phyloP scores from a whole-genome alignment of 148 eudicot genomes.

The Rhododendron vialii region DNA sequence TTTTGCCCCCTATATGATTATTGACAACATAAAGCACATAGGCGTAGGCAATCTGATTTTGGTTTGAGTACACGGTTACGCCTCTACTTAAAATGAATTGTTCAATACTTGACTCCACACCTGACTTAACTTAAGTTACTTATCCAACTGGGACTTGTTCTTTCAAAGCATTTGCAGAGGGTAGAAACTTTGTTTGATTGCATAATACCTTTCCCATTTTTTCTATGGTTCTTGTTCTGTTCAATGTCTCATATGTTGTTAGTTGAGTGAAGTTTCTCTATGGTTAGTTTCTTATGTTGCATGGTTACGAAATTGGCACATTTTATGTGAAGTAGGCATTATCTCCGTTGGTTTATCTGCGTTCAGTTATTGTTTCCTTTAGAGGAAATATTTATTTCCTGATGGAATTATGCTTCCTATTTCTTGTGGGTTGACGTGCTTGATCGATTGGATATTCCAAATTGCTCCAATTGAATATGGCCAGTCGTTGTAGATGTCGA shows the following conservation, averaged over 20 bases:
- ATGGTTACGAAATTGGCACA: neutral
- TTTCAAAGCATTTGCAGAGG: neutral
- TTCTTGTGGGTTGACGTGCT: neutral
- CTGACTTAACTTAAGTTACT: neutral
- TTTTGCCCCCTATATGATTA: neutral
- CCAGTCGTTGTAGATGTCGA: neutral
- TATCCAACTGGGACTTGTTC: neutral
- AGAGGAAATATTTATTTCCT: neutral
- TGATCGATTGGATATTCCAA: neutral
- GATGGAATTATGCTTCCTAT: neutral
- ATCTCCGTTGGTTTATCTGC: neutral
- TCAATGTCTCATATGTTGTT: neutral
- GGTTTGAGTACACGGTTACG: neutral
- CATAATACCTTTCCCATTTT: neutral
- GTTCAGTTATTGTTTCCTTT: neutral
- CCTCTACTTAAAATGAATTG: neutral
- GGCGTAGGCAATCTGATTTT: neutral
- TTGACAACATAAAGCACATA: neutral
- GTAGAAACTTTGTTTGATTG: neutral
- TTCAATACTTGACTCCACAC: neutral
- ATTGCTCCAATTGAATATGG: neutral
- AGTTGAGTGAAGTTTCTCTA: neutral
- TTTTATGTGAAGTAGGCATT: neutral
- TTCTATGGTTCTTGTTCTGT: neutral
- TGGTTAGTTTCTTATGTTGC: neutral